Percentiles rank a stretch among this genome's conserved stretches.
Evolutionary conservation across 306 rosid genomes (phyloP).

Genomic region (Acacia crassicarpa): DNA sequence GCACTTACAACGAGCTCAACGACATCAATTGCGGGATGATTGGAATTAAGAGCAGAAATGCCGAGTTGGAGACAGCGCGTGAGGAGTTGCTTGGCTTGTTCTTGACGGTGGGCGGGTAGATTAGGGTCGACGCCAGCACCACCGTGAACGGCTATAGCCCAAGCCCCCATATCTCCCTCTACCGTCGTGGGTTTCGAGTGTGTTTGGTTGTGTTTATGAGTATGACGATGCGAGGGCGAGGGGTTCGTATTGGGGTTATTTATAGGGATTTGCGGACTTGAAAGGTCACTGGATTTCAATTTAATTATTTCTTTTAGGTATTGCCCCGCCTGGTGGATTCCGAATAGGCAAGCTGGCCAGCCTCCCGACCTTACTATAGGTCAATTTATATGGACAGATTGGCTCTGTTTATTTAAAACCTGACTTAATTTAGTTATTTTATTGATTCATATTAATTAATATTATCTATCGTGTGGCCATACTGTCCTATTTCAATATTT

Average conservation of each 20-base stretch:
- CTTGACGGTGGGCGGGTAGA: slow-evolving; percentile 78
- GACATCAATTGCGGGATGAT: slow-evolving; percentile 74
- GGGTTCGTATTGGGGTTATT: neutral
- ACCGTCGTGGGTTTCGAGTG: neutral
- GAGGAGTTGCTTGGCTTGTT: slow-evolving; percentile 83
- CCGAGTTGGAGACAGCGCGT: slow-evolving; percentile 83
- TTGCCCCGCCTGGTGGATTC: neutral
- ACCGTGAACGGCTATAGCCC: slow-evolving; percentile 98
- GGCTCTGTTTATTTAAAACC: too few relatives aligned
- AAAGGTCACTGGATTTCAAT: neutral
- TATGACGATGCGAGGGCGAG: neutral
- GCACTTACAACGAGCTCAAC: slow-evolving; percentile 86
- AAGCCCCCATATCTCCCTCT: slow-evolving; percentile 48
- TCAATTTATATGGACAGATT: too few relatives aligned
- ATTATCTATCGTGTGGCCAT: too few relatives aligned
- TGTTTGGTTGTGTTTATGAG: neutral
- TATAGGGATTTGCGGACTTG: slow-evolving; percentile 34
- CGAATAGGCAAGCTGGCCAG: neutral
- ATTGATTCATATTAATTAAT: too few relatives aligned
- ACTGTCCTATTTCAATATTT: too few relatives aligned
- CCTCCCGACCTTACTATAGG: too few relatives aligned
- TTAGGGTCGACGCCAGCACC: slow-evolving; percentile 98
- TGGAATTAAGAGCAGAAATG: slow-evolving; percentile 67
- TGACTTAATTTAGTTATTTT: too few relatives aligned
- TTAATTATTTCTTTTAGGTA: neutral